Base-by-base conservation (phyloP, 1,139 yeast species). In the Lodderomyces elongisporus region DNA sequence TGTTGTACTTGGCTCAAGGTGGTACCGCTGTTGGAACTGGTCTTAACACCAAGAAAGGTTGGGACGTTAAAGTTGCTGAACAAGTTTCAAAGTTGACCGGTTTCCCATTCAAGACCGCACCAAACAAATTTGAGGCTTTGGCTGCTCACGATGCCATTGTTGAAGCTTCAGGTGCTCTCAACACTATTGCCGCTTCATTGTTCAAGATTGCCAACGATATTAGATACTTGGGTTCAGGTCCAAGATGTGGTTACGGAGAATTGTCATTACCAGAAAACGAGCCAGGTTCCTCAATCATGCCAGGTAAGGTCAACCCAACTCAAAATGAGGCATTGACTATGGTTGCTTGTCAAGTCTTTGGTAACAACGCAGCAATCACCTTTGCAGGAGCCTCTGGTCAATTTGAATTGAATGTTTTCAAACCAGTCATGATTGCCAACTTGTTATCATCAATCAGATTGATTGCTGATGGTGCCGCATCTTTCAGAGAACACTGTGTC, bases 21-120 rank as follows among this genome's bases (percentile, higher is more conserved):
- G 98, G 98, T 66, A 91, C 98, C 45, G 98, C 98, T 40, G 98
- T 91, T 38, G 98, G 98, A 51, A 91, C 98, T 38, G 98, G 98
- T 45, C 77, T 91, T 49, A 91, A 91, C 77, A 89, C 98, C 62
- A 81, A 62, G 56, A 76, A 77, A 57, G 97, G 97, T 14, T 91
- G 85, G 59, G 95, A 88, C 53, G 79, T 69, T 47, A 79, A 83
- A 52, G 77, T 91, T 47, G 95, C 96, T 40, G 77, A 70, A 40
- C 75, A 80, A 56, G 93, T 88, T 28, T 62, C 93, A 39, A 74
- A 76, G 49, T 75, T 87, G 60, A 87, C 97, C 35, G 96, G 96
- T 34, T 73, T 85, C 53, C 79, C 79, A 41, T 91, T 91, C 69
- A 65, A 74, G 62, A 88, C 98, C 37, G 97, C 98, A 37, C 97